A percentile compares a stretch with the other conserved stretches of the same genome.
phyloP scores from a whole-genome alignment of 2,329 filamentous ascomycete genomes.

The Graphilbum fragrans region DNA sequence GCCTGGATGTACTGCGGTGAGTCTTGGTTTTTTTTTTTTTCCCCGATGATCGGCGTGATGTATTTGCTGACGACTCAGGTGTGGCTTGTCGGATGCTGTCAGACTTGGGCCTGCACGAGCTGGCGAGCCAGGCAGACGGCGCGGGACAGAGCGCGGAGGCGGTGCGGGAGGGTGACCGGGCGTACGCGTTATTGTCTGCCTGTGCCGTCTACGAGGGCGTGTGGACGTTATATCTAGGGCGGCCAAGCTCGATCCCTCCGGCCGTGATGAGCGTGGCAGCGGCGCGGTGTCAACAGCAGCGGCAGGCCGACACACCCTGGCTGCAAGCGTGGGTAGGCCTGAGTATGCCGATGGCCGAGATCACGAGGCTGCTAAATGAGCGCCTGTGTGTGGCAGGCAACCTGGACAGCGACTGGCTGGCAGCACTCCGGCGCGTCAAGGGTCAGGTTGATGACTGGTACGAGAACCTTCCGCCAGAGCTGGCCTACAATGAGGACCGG shows the following conservation, averaged over 20 bases:
- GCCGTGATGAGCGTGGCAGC: constrained; percentile 1
- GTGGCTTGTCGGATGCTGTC: constrained; percentile 5
- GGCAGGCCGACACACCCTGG: not conserved
- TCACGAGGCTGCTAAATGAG: constrained; percentile 4
- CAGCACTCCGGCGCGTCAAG: not conserved
- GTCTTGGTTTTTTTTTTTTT: not conserved
- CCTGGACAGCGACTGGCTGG: not conserved
- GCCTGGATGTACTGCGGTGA: constrained; percentile 6
- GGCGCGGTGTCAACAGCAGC: not conserved
- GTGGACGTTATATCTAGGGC: constrained; percentile 5
- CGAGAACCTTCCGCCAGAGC: constrained; percentile 1
- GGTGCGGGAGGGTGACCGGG: constrained; percentile 1
- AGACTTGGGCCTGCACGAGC: constrained; percentile 4
- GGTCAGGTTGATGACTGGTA: constrained; percentile 4
- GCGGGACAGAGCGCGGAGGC: not conserved
- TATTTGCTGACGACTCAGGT: no score
- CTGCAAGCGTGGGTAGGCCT: constrained; percentile 3
- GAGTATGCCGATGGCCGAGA: constrained; percentile 4
- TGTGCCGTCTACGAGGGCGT: constrained; percentile 5
- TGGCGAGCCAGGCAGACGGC: not conserved
- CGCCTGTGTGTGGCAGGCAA: no score
- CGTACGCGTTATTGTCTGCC: constrained; percentile 1
- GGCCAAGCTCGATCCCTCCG: constrained; percentile 4
- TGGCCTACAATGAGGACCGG: constrained; percentile 2
- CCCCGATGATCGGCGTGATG: no score